phyloP scores from a whole-genome alignment of 2,329 filamentous ascomycete species.

The Trichoderma endophyticum region DNA sequence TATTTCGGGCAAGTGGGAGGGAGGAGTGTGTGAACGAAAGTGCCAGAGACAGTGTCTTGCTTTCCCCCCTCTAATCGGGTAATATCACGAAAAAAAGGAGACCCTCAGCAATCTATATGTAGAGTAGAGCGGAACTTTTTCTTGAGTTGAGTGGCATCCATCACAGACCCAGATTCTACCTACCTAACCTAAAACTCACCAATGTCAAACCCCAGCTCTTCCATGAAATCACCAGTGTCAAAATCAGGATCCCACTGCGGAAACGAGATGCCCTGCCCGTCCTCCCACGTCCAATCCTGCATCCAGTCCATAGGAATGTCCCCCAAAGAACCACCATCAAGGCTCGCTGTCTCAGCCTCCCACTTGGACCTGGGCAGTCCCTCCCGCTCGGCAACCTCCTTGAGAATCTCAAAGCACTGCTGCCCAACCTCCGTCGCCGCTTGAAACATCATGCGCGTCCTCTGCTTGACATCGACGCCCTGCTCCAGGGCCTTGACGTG shows the following conservation, averaged over 20 bases:
- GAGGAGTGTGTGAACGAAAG: neutral
- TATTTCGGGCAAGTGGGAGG: neutral
- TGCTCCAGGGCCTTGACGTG: conserved; percentile 36
- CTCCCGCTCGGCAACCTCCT: conserved; percentile 32
- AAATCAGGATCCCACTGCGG: conserved; percentile 20
- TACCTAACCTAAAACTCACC: neutral
- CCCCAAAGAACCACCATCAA: conserved; percentile 18
- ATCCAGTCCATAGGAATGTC: conserved; percentile 26
- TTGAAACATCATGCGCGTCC: conserved; percentile 32
- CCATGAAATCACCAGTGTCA: neutral
- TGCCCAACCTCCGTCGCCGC: conserved; percentile 27
- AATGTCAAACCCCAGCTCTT: conserved; percentile 6
- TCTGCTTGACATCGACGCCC: conserved; percentile 29
- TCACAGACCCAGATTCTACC: neutral
- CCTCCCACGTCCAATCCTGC: conserved; percentile 30
- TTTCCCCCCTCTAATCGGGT: neutral
- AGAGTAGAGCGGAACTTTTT: neutral
- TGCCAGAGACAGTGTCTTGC: neutral
- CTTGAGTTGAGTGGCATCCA: neutral
- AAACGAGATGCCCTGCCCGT: conserved; percentile 22
- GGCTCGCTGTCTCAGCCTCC: conserved; percentile 17
- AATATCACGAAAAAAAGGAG: neutral
- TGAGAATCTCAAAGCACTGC: conserved; percentile 33
- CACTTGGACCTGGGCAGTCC: conserved; percentile 22
- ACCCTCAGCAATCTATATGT: neutral